Conservation (phyloP, 208 protist species). For the Leishmania gerbilli region DNA sequence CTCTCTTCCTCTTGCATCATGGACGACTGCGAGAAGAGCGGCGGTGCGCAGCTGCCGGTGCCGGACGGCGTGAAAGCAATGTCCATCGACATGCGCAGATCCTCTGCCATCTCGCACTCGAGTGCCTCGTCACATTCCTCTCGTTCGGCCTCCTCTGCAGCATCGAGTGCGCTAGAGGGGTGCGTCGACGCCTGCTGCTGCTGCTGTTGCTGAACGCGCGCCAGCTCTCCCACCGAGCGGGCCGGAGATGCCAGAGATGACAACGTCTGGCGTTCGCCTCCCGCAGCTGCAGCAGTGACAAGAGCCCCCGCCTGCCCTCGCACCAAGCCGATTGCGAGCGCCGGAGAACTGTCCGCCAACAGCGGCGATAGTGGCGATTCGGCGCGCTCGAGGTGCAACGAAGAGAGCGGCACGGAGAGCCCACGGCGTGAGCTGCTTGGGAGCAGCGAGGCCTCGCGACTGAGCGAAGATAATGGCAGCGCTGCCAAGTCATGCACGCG, state of each 20-base stretch:
- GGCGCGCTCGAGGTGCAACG: not conserved
- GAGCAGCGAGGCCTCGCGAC: not conserved
- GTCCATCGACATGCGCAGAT: slow-evolving; percentile 74
- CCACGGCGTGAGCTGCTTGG: no score
- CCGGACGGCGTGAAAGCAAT: slow-evolving; percentile 52
- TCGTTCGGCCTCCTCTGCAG: slow-evolving; percentile 6
- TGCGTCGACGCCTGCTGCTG: not conserved
- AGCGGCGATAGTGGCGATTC: not conserved
- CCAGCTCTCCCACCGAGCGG: not conserved
- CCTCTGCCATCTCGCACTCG: slow-evolving; percentile 55
- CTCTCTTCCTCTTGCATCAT: slow-evolving; percentile 26
- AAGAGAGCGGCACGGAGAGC: not conserved
- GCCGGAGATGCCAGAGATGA: not conserved
- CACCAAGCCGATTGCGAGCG: not conserved
- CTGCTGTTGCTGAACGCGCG: not conserved
- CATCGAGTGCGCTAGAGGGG: not conserved
- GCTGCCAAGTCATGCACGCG: not conserved
- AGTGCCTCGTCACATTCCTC: slow-evolving; percentile 36
- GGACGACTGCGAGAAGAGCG: slow-evolving; percentile 27
- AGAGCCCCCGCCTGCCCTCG: not conserved
- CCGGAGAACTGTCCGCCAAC: not conserved
- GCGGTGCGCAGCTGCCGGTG: slow-evolving; percentile 18
- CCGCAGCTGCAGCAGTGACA: not conserved
- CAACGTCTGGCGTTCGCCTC: not conserved
- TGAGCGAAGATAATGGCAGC: not conserved